Percentiles rank a stretch among this genome's conserved stretches.
phyloP scores from a whole-genome alignment of 257 asterid species.

The Fraxinus anomala region DNA sequence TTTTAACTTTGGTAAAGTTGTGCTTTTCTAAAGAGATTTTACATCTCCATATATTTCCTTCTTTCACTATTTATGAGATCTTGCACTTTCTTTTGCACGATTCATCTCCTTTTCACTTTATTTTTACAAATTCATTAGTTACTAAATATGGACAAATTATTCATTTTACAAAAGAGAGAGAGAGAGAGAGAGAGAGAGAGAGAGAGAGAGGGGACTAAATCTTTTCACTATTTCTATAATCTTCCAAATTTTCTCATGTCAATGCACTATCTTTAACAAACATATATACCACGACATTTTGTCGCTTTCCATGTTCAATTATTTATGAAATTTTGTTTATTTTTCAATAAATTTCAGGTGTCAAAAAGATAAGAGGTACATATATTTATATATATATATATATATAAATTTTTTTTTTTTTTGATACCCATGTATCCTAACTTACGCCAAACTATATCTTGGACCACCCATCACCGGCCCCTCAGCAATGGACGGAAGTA shows the following conservation, averaged over 20 bases:
- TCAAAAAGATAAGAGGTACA: background rate
- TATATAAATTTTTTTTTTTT: too few relatives aligned
- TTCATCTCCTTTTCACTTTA: background rate
- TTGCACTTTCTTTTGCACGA: background rate
- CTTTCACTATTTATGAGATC: background rate
- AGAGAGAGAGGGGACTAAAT: background rate
- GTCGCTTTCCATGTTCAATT: slow-evolving; percentile 1
- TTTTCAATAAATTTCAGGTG: background rate
- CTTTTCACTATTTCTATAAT: background rate
- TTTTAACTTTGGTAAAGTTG: background rate
- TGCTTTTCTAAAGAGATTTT: background rate
- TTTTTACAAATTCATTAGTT: background rate
- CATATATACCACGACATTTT: slow-evolving; percentile 13
- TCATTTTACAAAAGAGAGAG: background rate
- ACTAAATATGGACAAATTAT: background rate
- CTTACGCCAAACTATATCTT: too few relatives aligned
- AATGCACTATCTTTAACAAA: slow-evolving; percentile 35
- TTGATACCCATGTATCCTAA: too few relatives aligned
- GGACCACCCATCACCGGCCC: too few relatives aligned
- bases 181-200: background rate
- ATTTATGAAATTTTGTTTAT: background rate
- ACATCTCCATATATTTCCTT: background rate
- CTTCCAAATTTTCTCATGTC: slow-evolving; percentile 2
- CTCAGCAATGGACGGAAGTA: too few relatives aligned
- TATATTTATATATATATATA: too few relatives aligned